Conservation (phyloP, 495 filamentous ascomycete species). For the Annulohypoxylon maeteangense region DNA sequence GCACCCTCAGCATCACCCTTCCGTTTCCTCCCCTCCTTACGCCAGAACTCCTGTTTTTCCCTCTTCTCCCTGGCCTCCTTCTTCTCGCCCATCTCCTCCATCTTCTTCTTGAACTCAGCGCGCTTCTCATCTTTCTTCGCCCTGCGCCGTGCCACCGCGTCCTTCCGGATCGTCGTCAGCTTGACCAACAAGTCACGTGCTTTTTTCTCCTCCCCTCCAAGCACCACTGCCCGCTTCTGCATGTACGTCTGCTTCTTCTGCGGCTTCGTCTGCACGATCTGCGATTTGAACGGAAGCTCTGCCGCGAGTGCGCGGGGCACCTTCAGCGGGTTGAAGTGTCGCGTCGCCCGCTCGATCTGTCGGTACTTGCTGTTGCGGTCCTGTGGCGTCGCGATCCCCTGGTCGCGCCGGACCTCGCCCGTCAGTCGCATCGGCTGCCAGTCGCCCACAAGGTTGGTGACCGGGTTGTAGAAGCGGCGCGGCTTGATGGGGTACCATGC, state of each 20-base stretch:
- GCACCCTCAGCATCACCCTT: slow-evolving; percentile 70
- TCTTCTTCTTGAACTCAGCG: slow-evolving; percentile 79
- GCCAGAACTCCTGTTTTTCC: slow-evolving; percentile 94
- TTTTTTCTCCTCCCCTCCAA: slow-evolving; percentile 81
- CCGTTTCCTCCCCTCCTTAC: slow-evolving; percentile 93
- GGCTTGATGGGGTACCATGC: slow-evolving; percentile 98
- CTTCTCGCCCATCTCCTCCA: slow-evolving; percentile 83
- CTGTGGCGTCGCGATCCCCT: slow-evolving; percentile 79
- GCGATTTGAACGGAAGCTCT: slow-evolving; percentile 90
- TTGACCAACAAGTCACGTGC: slow-evolving; percentile 93
- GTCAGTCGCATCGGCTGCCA: slow-evolving; percentile 95
- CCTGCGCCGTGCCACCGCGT: slow-evolving; percentile 82
- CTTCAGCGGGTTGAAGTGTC: slow-evolving; percentile 93
- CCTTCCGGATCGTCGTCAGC: slow-evolving; percentile 88
- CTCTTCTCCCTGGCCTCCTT: slow-evolving; percentile 83
- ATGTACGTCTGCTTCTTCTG: slow-evolving; percentile 87
- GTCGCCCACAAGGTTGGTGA: slow-evolving; percentile 83
- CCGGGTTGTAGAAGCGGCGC: slow-evolving; percentile 95
- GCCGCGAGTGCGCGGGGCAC: slow-evolving; percentile 86
- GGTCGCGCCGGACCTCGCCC: slow-evolving; percentile 85
- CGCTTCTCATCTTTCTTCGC: slow-evolving; percentile 87
- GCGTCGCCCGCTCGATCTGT: slow-evolving; percentile 78
- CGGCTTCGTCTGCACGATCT: slow-evolving; percentile 82
- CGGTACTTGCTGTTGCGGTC: slow-evolving; percentile 84
- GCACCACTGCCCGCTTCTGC: slow-evolving; percentile 91